Evolutionary conservation across 768 basidiomycete species (phyloP), one percentile per base, ranked within the genome.

Genomic region (Calocera viscosa): DNA sequence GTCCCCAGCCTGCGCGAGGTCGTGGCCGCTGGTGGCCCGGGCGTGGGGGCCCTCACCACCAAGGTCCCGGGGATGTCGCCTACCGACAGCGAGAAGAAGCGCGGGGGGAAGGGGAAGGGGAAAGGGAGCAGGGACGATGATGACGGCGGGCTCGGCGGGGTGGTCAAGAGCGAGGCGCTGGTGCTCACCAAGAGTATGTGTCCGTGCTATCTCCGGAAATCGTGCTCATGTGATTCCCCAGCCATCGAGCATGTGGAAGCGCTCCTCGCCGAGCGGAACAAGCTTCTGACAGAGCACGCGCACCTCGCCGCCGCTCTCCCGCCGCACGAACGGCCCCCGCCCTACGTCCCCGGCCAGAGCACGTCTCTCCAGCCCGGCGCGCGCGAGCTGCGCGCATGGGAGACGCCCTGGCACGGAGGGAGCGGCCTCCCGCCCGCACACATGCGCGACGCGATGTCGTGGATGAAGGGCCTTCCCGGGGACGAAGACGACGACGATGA

Each of bases 161-260:
- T 93, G 0, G 91, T 94, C 7, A 81, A 89, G 72, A 94, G 92
- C 74, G 93, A 95, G 78, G 91, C 91, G 67, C 84, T 94, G 49
- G 92, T 95, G 2, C 76, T 95, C 40, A 83, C 84, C 40, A 93
- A 94, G 77, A 91, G 93, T 94, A 73, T 72, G 90, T 81, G 19
- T 69, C 69, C 30, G 28, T 68, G 26, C 53, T 68, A 39, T 49
- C 39, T 30, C 16, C 35, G 49, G 66, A 68, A 22, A 41, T 14
- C 39, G 19, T 33, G 65, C 17, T 39, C 66, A 67, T 32, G 64
- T 16, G 34, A 63, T 67, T 66, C 47, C 40, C 1, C 70, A 95
- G 93, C 93, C 19, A 93, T 95, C 75, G 93, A 95, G 67, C 86
- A 94, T 71, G 80, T 95, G 69, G 83, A 84, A 34, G 81, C 80